phyloP scores from a whole-genome alignment of 441 rosid species.

The Pelargonium citronellum region DNA sequence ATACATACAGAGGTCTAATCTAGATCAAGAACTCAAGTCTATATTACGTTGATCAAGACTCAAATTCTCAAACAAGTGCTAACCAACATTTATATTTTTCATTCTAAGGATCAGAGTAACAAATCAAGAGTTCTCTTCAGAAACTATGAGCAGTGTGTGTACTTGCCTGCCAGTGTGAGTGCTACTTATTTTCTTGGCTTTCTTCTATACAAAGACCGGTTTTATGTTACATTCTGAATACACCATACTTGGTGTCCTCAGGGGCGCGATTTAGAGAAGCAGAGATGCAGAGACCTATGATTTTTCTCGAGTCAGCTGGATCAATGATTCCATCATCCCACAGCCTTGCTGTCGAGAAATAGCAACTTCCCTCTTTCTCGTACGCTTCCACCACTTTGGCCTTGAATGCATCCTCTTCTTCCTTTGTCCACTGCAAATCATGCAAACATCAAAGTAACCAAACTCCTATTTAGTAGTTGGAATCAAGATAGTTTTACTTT shows the following conservation, averaged over 20 bases:
- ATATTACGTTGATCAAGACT: too few relatives aligned
- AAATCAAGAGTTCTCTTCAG: too few relatives aligned
- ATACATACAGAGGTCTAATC: too few relatives aligned
- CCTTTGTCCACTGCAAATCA: constrained; percentile 61
- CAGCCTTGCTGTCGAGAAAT: constrained; percentile 82
- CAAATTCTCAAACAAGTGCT: too few relatives aligned
- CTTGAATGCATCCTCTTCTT: constrained; percentile 70
- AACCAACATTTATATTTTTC: too few relatives aligned
- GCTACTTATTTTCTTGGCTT: not conserved
- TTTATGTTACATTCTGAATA: constrained; percentile 65
- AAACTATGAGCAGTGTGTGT: too few relatives aligned
- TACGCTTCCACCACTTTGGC: constrained; percentile 67
- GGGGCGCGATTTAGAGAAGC: constrained; percentile 54
- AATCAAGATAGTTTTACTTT: not conserved
- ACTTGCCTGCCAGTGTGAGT: too few relatives aligned
- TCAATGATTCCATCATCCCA: constrained; percentile 96
- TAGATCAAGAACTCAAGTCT: too few relatives aligned
- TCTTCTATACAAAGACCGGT: not conserved
- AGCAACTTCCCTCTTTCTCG: constrained; percentile 72
- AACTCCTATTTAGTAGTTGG: not conserved
- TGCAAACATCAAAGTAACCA: not conserved
- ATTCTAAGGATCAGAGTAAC: too few relatives aligned
- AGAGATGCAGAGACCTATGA: constrained; percentile 65
- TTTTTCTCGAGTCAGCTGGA: constrained; percentile 76
- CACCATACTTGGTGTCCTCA: constrained; percentile 70